Base-by-base conservation (phyloP, 2,329 filamentous ascomycete genomes). In the Helotiales sp. region DNA sequence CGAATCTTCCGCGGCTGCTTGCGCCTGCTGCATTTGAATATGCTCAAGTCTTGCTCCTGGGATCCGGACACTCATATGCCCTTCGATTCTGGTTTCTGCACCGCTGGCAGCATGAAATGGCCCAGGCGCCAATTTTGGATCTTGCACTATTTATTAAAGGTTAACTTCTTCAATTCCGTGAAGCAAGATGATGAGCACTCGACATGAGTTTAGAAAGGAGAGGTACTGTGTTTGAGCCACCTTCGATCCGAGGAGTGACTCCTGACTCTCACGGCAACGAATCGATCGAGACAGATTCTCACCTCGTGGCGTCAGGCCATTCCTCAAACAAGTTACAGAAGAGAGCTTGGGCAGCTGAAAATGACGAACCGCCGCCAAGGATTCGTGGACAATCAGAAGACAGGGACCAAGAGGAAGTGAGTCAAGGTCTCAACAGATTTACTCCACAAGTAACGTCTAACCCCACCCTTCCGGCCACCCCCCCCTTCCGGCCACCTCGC, bases 1-100 rank as follows among this genome's bases (percentile, higher is more conserved):
- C 28, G 37, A 59, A 45, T 71, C 67, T 66, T 69, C 62, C 26
- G 45, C 54, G 22, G 40, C 11, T 65, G 60, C 67, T 64, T 69
- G 47, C 55, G 59, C 62, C 58, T 71, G 54, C 55, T 63, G 24
- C 58, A 68, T 70, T 20, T 32, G 50, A 43, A 40, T 32, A 22
- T 30, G 17, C 57, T 22, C 20, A 55, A 57, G 13, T 60, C n/a
- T 32, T n/a, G 54, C 55, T 64, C 55, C 30, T 61, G 13, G 45
- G 60, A 61, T 61, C 45, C 22, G 17, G 28, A 26, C 43, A 64
- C 40, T 58, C 26, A 68, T 58, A 50, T 65, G 57, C 7, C 24
- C 52, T 24, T 61, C 17, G n/a, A 37, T 45, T 11, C 55, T 40
- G 11, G 50, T 34, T 67, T 24, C 32, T 52, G 32, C 55, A 63